These are phyloP conservation scores for Alectoria sarmentosa DNA, from an alignment of 495 filamentous ascomycete genomes.

Conservation along the genomic window DNA sequence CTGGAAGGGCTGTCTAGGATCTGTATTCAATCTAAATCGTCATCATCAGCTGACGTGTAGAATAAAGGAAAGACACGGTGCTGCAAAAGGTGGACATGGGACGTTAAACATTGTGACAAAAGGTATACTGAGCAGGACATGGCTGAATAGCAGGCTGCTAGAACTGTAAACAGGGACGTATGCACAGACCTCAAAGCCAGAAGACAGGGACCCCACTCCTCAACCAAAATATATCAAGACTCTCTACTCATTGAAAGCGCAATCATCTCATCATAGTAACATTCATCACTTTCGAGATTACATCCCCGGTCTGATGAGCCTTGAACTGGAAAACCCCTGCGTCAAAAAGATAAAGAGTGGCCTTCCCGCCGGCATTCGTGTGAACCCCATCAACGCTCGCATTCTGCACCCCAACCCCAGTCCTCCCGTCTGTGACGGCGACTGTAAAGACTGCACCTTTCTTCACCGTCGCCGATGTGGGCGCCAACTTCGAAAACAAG, in stretches of 20 bases:
- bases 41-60: no score
- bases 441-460: background rate
- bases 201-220: background rate
- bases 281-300: background rate
- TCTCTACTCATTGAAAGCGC: background rate
- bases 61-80: no score
- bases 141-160: no score
- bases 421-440: slow-evolving; percentile 9
- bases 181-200: no score
- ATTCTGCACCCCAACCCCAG: background rate
- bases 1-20: no score
- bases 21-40: no score
- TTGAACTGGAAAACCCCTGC: slow-evolving; percentile 11
- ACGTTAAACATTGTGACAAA: no score
- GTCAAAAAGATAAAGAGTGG: background rate
- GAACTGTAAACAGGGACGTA: no score
- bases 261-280: slow-evolving; percentile 11
- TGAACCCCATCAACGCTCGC: slow-evolving; percentile 16
- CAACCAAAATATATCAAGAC: no score
- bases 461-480: slow-evolving; percentile 12
- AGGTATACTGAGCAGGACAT: no score
- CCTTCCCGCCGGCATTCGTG: slow-evolving; percentile 15
- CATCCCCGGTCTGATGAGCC: slow-evolving; percentile 3
- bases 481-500: slow-evolving; percentile 11
- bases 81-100: no score